Percentiles rank a stretch among this genome's conserved stretches.
phyloP scores from a whole-genome alignment of 441 rosid genomes.

The Erodium texanum region DNA sequence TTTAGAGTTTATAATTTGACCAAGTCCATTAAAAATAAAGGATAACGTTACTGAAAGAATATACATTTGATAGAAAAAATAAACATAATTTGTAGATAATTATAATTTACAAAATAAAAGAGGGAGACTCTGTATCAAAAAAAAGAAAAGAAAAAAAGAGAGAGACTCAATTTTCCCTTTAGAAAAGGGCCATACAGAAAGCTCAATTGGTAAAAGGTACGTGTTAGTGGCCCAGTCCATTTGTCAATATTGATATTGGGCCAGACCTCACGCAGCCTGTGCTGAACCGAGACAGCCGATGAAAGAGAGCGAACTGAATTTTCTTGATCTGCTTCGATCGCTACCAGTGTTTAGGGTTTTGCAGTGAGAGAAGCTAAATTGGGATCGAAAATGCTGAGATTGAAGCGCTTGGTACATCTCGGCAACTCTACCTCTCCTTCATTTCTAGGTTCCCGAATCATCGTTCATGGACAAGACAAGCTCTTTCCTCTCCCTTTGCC shows the following conservation, averaged over 20 bases:
- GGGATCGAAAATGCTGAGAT: constrained; percentile 13
- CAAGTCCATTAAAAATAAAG: no score
- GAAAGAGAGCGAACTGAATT: neutral
- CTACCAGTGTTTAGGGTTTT: neutral
- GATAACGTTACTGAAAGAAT: no score
- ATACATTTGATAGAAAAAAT: no score
- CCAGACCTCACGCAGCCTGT: neutral
- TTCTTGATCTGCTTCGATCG: neutral
- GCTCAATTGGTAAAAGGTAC: neutral
- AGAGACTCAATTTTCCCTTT: no score
- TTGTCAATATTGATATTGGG: neutral
- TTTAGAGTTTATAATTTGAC: no score
- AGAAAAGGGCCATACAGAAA: neutral
- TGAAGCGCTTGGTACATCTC: constrained; percentile 8
- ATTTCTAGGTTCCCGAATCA: constrained; percentile 20
- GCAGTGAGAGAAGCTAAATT: constrained; percentile 1
- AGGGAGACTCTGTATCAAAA: no score
- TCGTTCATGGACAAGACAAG: constrained; percentile 15
- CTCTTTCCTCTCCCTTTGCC: constrained; percentile 32
- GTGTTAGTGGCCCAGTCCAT: neutral
- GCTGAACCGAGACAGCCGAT: neutral
- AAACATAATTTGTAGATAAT: no score
- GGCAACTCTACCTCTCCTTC: constrained; percentile 17
- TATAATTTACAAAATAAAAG: no score
- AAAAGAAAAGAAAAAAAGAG: no score